Evolutionary conservation across 192 early-diverging fungal species (phyloP).

Genomic region (Jimgerdemannia flammicorona): DNA sequence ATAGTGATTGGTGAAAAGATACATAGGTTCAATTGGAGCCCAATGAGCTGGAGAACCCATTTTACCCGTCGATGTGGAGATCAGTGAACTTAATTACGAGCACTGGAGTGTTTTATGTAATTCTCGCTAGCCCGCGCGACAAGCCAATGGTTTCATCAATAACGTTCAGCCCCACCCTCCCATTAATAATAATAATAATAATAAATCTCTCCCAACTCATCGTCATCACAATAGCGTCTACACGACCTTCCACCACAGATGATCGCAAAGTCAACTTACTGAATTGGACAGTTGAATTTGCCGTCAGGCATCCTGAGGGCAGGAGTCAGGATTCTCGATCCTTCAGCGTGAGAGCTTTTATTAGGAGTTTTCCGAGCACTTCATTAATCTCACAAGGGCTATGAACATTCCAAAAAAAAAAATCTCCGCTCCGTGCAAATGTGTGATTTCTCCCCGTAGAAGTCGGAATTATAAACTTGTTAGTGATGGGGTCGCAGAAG

Average conservation of each 20-base stretch:
- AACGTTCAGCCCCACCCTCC: no score
- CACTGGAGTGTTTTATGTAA: no score
- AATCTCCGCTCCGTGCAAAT: slow-evolving; percentile 5
- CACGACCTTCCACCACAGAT: neutral
- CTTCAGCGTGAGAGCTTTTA: no score
- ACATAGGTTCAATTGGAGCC: slow-evolving; percentile 7
- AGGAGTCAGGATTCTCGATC: neutral
- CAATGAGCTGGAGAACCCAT: neutral
- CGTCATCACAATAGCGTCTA: neutral
- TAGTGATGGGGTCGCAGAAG: slow-evolving; percentile 1
- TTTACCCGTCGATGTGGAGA: neutral
- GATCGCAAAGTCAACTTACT: neutral
- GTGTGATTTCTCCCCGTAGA: slow-evolving; percentile 3
- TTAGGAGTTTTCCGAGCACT: no score
- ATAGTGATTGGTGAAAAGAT: neutral
- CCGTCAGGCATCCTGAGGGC: slow-evolving; percentile 14
- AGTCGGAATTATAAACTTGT: slow-evolving; percentile 4
- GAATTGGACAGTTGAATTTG: slow-evolving; percentile 8
- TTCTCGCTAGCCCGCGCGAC: no score
- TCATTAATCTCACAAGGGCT: neutral
- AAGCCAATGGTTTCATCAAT: neutral
- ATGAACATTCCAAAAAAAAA: neutral
- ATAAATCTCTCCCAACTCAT: no score
- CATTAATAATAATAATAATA: no score
- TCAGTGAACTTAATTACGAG: neutral